These are phyloP conservation scores for Kockiozyma suomiensis DNA, from an alignment of 805 yeast species.

Conservation along the genomic window DNA sequence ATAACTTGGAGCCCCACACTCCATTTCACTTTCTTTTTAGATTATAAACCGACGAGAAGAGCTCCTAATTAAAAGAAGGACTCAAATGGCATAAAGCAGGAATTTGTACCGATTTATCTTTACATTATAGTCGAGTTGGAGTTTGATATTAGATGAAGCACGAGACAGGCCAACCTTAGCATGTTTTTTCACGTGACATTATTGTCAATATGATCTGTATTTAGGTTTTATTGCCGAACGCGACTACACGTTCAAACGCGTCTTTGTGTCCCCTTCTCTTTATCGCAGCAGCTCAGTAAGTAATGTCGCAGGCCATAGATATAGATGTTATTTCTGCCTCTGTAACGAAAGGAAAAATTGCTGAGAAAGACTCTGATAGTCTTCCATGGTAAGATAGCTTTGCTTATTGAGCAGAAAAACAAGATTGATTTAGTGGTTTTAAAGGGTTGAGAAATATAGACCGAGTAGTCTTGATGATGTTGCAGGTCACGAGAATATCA, in stretches of 20 bases:
- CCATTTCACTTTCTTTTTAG: too few species aligned
- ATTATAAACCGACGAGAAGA: too few species aligned
- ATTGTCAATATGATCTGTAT: too few species aligned
- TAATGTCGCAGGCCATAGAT: constrained; percentile 8
- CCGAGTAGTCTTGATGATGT: constrained; percentile 84
- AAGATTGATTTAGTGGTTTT: neutral
- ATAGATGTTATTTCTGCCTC: neutral
- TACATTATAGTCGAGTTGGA: too few species aligned
- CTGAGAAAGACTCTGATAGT: constrained; percentile 14
- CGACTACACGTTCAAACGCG: neutral
- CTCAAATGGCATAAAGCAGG: too few species aligned
- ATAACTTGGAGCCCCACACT: neutral
- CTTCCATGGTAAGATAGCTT: constrained; percentile 33
- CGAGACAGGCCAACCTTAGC: too few species aligned
- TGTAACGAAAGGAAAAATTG: constrained; percentile 18
- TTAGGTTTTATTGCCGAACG: too few species aligned
- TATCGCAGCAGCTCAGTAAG: neutral
- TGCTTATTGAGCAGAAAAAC: too few species aligned
- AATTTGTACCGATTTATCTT: too few species aligned
- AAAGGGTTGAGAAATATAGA: constrained; percentile 90
- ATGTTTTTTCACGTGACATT: too few species aligned
- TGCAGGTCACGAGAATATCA: constrained; percentile 86
- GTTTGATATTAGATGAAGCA: too few species aligned
- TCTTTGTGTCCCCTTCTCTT: neutral
- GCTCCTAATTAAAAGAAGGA: too few species aligned